These are phyloP conservation scores for Phytophthora agathidicida DNA, from an alignment of 352 stramenopile species.

Conservation along the genomic window DNA sequence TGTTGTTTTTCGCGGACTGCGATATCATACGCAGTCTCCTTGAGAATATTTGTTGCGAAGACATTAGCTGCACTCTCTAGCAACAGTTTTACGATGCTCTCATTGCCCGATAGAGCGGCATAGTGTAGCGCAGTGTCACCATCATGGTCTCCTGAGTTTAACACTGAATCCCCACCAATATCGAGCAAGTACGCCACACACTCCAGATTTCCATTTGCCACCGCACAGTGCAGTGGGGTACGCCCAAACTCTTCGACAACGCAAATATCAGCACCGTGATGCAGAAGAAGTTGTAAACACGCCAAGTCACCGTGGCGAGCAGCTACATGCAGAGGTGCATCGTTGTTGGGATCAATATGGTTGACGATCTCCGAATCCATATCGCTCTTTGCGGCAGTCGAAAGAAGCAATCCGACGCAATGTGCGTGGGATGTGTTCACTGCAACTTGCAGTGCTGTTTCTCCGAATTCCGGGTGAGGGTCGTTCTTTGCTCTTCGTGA, in stretches of 20 bases:
- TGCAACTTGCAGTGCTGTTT: slow-evolving; percentile 80
- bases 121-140: slow-evolving; percentile 84
- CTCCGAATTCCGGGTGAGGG: slow-evolving; percentile 83
- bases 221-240: slow-evolving; percentile 80
- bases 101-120: slow-evolving; percentile 61
- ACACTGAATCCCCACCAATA: slow-evolving; percentile 77
- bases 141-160: slow-evolving; percentile 80
- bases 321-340: slow-evolving; percentile 83
- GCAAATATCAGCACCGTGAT: slow-evolving; percentile 84
- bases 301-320: slow-evolving; percentile 69
- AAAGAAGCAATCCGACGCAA: slow-evolving; percentile 68
- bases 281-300: slow-evolving; percentile 75
- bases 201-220: slow-evolving; percentile 61
- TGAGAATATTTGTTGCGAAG: slow-evolving; percentile 57
- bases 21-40: slow-evolving; percentile 72
- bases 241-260: slow-evolving; percentile 83
- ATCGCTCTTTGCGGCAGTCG: slow-evolving; percentile 80
- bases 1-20: slow-evolving; percentile 58
- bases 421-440: slow-evolving; percentile 65
- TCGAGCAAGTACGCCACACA: slow-evolving; percentile 87
- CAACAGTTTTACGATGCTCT: slow-evolving; percentile 70
- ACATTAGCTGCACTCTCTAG: slow-evolving; percentile 82
- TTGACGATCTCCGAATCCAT: slow-evolving; percentile 91
- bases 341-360: slow-evolving; percentile 82
- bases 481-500: slow-evolving; percentile 85